Conservation (phyloP, 768 basidiomycete species). For the Lepiota subincarnata region DNA sequence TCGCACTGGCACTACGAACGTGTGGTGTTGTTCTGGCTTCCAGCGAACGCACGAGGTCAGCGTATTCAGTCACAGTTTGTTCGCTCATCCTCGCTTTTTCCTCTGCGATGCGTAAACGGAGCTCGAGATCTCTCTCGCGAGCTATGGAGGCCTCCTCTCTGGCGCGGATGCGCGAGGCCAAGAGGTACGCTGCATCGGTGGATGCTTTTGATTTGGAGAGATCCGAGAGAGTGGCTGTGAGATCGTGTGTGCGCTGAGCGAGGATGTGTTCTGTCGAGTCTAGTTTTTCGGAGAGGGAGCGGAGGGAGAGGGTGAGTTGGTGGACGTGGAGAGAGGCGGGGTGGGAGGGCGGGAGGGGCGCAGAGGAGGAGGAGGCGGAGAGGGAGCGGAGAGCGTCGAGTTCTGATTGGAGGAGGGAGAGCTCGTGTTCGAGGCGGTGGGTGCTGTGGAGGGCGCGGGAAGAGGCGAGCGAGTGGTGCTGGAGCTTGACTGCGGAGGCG, state of each 20-base stretch:
- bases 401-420: constrained; percentile 53
- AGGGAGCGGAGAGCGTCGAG: constrained; percentile 51
- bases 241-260: constrained; percentile 42
- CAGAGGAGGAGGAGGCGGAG: constrained; percentile 43
- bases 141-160: constrained; percentile 49
- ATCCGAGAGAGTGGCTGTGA: constrained; percentile 41
- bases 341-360: constrained; percentile 18
- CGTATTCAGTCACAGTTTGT: constrained; percentile 66
- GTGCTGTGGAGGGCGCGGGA: constrained; percentile 44
- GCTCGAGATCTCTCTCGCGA: constrained; percentile 46
- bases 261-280: constrained; percentile 55
- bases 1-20: too few species aligned
- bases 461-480: constrained; percentile 53
- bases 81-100: constrained; percentile 64
- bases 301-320: constrained; percentile 64
- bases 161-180: constrained; percentile 49
- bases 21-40: too few species aligned
- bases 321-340: constrained; percentile 31
- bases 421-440: constrained; percentile 53
- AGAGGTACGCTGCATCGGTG: constrained; percentile 49
- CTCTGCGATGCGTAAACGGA: constrained; percentile 42
- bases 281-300: constrained; percentile 67
- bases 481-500: constrained; percentile 59
- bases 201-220: constrained; percentile 35
- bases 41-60: constrained; percentile 64